Conservation (phyloP, 202 grass and related monocot species). For the Carex arenaria region DNA sequence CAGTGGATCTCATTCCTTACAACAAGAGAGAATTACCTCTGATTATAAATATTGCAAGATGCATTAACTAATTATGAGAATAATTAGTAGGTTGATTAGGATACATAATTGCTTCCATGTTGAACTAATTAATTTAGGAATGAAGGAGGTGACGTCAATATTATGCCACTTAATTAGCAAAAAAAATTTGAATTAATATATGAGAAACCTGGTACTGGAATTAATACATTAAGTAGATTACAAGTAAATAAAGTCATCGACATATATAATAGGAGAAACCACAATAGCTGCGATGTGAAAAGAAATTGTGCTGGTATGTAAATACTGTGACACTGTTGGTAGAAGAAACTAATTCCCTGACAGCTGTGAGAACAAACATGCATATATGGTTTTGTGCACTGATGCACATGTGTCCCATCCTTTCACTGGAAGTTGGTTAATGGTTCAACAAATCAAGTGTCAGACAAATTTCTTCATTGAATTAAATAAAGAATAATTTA, state of each 20-base stretch:
- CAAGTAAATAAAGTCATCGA: not conserved
- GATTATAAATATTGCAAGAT: not conserved
- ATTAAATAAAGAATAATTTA: not conserved
- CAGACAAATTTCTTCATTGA: not conserved
- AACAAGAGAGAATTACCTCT: not conserved
- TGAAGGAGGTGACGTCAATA: not conserved
- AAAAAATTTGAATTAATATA: not conserved
- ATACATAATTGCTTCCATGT: not conserved
- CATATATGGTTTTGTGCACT: not conserved
- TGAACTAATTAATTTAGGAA: conserved; percentile 1
- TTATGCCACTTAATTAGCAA: not conserved
- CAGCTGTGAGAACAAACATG: not conserved
- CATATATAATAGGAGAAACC: no score
- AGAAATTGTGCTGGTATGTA: not conserved
- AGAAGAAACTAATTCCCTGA: not conserved
- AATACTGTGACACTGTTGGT: not conserved
- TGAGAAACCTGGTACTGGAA: not conserved
- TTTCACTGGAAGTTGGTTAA: not conserved
- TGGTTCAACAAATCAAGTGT: not conserved
- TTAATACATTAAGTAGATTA: not conserved
- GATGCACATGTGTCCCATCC: not conserved
- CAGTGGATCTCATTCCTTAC: no score
- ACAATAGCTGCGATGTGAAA: not conserved
- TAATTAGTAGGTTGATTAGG: not conserved
- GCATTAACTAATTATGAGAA: not conserved